Base-by-base conservation (phyloP, 352 stramenopile genomes). In the Blastocystis sp. region DNA sequence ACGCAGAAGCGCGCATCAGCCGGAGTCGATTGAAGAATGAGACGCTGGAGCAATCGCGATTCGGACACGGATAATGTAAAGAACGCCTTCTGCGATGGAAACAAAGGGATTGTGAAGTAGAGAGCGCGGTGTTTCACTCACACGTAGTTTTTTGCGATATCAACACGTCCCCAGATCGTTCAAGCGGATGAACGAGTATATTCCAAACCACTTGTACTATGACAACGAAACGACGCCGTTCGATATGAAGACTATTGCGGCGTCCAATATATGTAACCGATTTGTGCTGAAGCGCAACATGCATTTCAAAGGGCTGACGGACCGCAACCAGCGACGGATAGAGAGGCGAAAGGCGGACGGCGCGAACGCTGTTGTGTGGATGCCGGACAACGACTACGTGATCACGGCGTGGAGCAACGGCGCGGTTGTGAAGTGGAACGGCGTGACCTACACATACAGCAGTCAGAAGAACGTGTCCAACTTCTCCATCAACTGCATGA, bases 141-240 rank as follows among this genome's bases (percentile, higher is more conserved):
- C 66, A 14, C 2, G 3, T 84, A 84, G 74, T 45, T 84, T 69
- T 52, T 21, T 84, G 74, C 52, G 65, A 19, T 84, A 84, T 45
- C 74, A 84, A 48, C 74, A 84, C 48, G 56, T 84, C 52, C 74
- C 74, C 23, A 28, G 23, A 60, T 84, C 74, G 1, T 84, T 59
- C 66, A 19, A 21, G 19, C 28, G 48, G 60, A 67, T 84, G 74
- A 84, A 84, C 41, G 74, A 84, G 74, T 84, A 56, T 67, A 41
- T 84, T 60, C 74, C 74, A 21, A 19, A 84, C 2, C 74, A 84
- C 38, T 67, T 84, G 53, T 84, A 84, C 41, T 84, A 67, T 84
- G 56, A 62, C 10, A 40, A 64, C 45, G 43, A 69, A 5, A 62
- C 56, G 21, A 28, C 74, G 67, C 74, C 74, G 34, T 66, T 84